Evolutionary conservation across 768 basidiomycete genomes (phyloP).

Genomic region (Pleurotus tuoliensis): DNA sequence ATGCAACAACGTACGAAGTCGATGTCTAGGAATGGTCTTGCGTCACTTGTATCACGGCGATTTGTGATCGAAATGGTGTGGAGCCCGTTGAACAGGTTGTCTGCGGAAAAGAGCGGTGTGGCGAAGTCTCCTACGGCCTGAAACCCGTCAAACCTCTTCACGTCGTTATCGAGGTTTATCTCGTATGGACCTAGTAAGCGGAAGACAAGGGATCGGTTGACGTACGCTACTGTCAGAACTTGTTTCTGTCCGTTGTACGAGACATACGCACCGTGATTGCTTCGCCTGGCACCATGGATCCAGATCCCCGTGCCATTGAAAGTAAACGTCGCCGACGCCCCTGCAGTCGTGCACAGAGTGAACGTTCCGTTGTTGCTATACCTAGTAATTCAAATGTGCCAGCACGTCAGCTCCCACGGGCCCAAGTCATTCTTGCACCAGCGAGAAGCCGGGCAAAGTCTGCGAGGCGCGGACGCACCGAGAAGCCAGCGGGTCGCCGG

Average conservation of each 20-base stretch:
- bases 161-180: constrained; percentile 5
- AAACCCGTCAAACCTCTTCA: not conserved
- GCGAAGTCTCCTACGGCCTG: not conserved
- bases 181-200: not conserved
- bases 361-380: constrained; percentile 8
- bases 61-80: constrained; percentile 6
- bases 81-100: not conserved
- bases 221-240: too few relatives aligned
- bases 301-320: constrained; percentile 10
- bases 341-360: not conserved
- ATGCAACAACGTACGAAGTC: constrained; percentile 4
- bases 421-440: too few relatives aligned
- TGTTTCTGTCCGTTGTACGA: not conserved
- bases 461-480: not conserved
- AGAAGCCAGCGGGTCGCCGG: not conserved
- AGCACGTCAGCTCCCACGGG: too few relatives aligned
- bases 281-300: constrained; percentile 1
- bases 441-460: too few relatives aligned
- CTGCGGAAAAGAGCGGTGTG: constrained; percentile 2
- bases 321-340: constrained; percentile 1
- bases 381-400: not conserved
- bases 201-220: too few relatives aligned
- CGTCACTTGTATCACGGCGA: not conserved
- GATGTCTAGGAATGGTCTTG: not conserved
- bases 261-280: not conserved